These are phyloP conservation scores for Pleurotus tuoliensis DNA, from an alignment of 768 basidiomycete species.

Conservation along the genomic window DNA sequence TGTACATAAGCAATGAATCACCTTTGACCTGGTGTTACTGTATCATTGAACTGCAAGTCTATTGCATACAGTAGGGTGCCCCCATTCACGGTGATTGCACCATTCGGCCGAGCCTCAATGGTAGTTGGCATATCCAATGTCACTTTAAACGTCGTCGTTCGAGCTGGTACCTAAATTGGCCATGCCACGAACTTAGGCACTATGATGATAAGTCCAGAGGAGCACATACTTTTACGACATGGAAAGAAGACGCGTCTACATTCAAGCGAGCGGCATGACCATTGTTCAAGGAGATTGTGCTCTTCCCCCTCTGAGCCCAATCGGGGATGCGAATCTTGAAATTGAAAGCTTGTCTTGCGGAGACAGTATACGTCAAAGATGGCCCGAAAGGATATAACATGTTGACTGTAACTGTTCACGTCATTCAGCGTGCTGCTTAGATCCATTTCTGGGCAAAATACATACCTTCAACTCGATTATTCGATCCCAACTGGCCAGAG, in stretches of 20 bases:
- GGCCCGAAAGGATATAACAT: slow-evolving; percentile 37
- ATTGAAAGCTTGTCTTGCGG: slow-evolving; percentile 25
- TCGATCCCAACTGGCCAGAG: slow-evolving; percentile 26
- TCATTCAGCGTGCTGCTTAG: too few species aligned
- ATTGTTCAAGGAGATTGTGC: slow-evolving; percentile 30
- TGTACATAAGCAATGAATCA: slow-evolving; percentile 9
- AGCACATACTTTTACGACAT: slow-evolving; percentile 24
- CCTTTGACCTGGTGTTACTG: slow-evolving; percentile 29
- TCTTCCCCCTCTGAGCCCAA: slow-evolving; percentile 32
- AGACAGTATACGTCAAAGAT: slow-evolving; percentile 31
- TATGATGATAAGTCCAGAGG: too few species aligned
- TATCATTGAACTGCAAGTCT: slow-evolving; percentile 30
- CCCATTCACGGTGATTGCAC: slow-evolving; percentile 32
- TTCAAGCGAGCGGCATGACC: slow-evolving; percentile 17
- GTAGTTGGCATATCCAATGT: slow-evolving; percentile 29
- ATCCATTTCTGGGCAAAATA: too few species aligned
- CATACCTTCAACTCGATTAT: slow-evolving; percentile 29
- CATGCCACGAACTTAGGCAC: too few species aligned
- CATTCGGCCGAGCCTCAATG: slow-evolving; percentile 30
- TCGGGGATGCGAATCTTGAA: slow-evolving; percentile 36
- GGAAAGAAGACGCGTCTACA: slow-evolving; percentile 26
- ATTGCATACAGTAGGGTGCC: slow-evolving; percentile 36
- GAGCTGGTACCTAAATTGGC: slow-evolving; percentile 14
- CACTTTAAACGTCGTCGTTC: slow-evolving; percentile 26
- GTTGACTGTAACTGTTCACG: slow-evolving; percentile 26